phyloP scores from a whole-genome alignment of 1,284 basidiomycete species.

The Rhodotorula sp. region DNA sequence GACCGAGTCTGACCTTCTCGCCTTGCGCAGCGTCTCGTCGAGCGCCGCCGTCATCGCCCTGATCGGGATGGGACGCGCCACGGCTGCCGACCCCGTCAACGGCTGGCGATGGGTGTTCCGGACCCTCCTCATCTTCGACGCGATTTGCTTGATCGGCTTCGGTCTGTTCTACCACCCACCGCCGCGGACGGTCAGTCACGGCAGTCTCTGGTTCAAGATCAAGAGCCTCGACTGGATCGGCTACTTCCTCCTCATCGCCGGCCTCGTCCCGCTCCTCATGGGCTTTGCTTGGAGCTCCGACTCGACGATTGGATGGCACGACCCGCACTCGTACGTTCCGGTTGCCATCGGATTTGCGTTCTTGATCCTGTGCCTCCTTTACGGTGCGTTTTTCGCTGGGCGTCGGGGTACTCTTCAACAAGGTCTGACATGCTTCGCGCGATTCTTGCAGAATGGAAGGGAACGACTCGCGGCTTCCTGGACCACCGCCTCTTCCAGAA shows the following conservation, averaged over 20 bases:
- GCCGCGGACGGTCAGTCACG: constrained; percentile 9
- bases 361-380: constrained; percentile 13
- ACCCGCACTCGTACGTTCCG: constrained; percentile 9
- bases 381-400: background rate
- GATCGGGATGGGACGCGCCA: constrained; percentile 13
- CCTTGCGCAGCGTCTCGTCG: background rate
- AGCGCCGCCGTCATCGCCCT: constrained; percentile 14
- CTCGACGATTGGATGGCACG: constrained; percentile 8
- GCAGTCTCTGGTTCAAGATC: background rate
- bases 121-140: constrained; percentile 6
- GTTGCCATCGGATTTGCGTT: constrained; percentile 18
- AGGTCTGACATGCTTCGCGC: background rate
- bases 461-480: constrained; percentile 27
- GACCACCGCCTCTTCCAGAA: constrained; percentile 27
- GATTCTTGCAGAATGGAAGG: constrained; percentile 16
- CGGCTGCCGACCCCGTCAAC: constrained; percentile 12
- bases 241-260: constrained; percentile 14
- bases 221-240: constrained; percentile 17
- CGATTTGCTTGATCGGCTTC: constrained; percentile 17
- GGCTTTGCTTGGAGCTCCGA: constrained; percentile 17
- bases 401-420: background rate
- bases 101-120: constrained; percentile 27
- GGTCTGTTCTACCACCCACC: constrained; percentile 18
- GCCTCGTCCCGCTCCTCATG: constrained; percentile 22
- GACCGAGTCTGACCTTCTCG: too few species aligned